A percentile compares a stretch with the other conserved stretches of the same genome.
Evolutionary conservation across 495 filamentous ascomycete genomes (phyloP).

Genomic region (Talaromyces stipitatus): DNA sequence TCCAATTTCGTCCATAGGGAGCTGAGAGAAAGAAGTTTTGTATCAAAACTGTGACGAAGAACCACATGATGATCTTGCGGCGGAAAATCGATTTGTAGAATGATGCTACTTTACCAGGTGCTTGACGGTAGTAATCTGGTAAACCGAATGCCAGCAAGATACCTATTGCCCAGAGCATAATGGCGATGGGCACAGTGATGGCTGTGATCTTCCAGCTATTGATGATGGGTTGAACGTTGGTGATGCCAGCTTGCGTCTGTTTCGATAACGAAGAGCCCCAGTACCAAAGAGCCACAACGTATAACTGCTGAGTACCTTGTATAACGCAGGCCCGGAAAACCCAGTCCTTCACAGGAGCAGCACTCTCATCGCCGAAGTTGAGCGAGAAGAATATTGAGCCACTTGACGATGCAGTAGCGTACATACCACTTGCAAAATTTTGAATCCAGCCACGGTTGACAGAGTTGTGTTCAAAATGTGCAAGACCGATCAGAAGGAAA

Average conservation of each 20-base stretch:
- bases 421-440: constrained; percentile 39
- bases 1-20: constrained; percentile 43
- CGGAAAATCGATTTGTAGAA: constrained; percentile 41
- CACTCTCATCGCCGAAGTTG: constrained; percentile 45
- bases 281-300: constrained; percentile 46
- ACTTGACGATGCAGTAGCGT: constrained; percentile 41
- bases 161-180: constrained; percentile 35
- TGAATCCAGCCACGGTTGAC: constrained; percentile 42
- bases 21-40: constrained; percentile 45
- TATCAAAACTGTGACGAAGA: constrained; percentile 39
- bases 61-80: constrained; percentile 44
- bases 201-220: constrained; percentile 44
- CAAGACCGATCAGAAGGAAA: constrained; percentile 59
- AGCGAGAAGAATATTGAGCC: constrained; percentile 45
- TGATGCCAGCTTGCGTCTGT: constrained; percentile 24
- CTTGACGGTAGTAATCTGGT: constrained; percentile 48
- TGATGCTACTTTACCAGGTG: constrained; percentile 58
- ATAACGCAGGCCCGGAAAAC: constrained; percentile 46
- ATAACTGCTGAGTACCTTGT: constrained; percentile 42
- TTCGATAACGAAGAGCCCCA: constrained; percentile 40
- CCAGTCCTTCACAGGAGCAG: constrained; percentile 42
- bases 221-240: constrained; percentile 26
- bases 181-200: constrained; percentile 34
- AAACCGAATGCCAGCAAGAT: constrained; percentile 36
- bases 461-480: constrained; percentile 43